Percentiles rank a stretch among this genome's conserved stretches.
phyloP scores from a whole-genome alignment of 192 early-diverging fungal species.

The Coemansia sp. region DNA sequence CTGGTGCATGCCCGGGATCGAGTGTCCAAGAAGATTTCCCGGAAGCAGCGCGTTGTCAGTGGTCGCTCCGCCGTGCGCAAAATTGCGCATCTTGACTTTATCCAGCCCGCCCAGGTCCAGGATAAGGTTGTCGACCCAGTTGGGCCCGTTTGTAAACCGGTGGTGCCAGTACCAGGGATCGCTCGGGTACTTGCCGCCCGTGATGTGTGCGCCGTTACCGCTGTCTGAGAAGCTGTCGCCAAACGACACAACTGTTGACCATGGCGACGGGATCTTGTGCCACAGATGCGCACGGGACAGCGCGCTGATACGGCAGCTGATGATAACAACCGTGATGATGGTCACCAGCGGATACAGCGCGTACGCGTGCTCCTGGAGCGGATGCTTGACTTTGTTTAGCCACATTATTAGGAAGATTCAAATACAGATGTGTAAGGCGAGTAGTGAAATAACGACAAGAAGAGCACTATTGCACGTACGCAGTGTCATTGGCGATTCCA shows the following conservation, averaged over 20 bases:
- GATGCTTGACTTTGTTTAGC: constrained; percentile 30
- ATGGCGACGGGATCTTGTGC: constrained; percentile 36
- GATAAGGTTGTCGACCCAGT: constrained; percentile 51
- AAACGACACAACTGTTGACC: constrained; percentile 46
- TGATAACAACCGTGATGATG: constrained; percentile 29
- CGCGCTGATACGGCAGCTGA: constrained; percentile 40
- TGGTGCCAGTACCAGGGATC: constrained; percentile 50
- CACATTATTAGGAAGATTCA: constrained; percentile 34
- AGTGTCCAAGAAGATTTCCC: constrained; percentile 33
- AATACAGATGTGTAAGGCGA: too few species aligned
- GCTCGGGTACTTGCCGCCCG: constrained; percentile 46
- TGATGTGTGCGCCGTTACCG: constrained; percentile 49
- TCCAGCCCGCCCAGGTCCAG: constrained; percentile 40
- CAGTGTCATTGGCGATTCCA: neutral
- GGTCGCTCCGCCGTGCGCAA: constrained; percentile 46
- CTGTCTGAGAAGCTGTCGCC: constrained; percentile 47
- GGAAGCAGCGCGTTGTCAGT: constrained; percentile 31
- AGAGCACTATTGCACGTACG: too few species aligned
- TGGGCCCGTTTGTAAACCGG: constrained; percentile 50
- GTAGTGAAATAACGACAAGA: neutral
- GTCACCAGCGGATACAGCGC: constrained; percentile 42
- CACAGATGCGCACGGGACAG: constrained; percentile 12
- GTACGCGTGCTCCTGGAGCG: constrained; percentile 38
- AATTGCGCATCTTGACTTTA: constrained; percentile 51
- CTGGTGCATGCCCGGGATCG: constrained; percentile 36